Evolutionary conservation across 148 eudicot genomes (phyloP).

Genomic region (Rheum nobile): DNA sequence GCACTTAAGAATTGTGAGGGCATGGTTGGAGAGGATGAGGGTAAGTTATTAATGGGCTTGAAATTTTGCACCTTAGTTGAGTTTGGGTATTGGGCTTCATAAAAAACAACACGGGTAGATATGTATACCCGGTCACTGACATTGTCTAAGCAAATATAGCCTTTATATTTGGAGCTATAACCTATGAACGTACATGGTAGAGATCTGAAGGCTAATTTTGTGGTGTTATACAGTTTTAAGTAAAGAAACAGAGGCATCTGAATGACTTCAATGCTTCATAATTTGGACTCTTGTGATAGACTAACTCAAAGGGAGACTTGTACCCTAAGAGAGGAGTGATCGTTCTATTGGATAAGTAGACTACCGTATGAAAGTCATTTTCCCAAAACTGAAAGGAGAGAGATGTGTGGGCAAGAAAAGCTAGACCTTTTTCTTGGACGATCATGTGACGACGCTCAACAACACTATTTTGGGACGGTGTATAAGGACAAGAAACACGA

Average conservation of each 20-base stretch:
- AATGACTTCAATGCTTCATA: background rate
- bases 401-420: slow-evolving; percentile 3
- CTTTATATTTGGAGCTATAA: no score
- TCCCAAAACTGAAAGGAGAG: no score
- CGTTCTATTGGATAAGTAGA: no score
- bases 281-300: background rate
- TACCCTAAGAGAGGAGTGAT: background rate
- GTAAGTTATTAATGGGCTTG: no score
- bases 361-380: no score
- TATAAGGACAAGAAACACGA: background rate
- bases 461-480: background rate
- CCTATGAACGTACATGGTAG: background rate
- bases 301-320: background rate
- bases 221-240: background rate
- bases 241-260: background rate
- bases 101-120: no score
- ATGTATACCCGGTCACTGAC: no score
- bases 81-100: no score
- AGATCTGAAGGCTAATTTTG: background rate
- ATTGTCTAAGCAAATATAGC: no score
- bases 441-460: background rate
- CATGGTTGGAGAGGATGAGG: no score
- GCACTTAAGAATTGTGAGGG: no score
- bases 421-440: background rate
- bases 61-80: no score